Evolutionary conservation across 176 grass and related monocot species (phyloP).

Genomic region (Secale cereale): DNA sequence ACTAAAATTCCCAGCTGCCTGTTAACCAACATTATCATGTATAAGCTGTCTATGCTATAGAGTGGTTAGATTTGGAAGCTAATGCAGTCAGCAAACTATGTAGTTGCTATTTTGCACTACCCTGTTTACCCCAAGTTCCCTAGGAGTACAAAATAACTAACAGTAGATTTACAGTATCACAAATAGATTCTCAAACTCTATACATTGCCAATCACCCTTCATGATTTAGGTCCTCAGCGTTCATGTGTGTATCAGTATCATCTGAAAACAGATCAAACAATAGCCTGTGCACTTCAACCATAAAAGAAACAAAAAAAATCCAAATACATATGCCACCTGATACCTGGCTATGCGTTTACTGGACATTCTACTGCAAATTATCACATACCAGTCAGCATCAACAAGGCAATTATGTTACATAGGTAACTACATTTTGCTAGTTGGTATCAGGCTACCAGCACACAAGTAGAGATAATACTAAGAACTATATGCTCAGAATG

Average conservation of each 20-base stretch:
- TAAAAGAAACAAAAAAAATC: neutral
- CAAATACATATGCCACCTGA: neutral
- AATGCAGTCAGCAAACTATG: neutral
- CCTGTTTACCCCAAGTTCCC: neutral
- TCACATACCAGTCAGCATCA: neutral
- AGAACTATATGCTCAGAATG: neutral
- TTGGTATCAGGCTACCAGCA: neutral
- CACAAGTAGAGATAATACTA: neutral
- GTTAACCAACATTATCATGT: neutral
- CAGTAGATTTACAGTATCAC: neutral
- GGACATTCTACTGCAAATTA: neutral
- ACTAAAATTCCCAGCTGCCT: neutral
- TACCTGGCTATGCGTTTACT: neutral
- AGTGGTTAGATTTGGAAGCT: neutral
- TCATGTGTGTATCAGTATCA: neutral
- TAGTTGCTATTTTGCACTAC: neutral
- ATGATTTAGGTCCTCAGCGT: neutral
- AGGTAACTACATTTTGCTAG: neutral
- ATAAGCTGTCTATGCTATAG: neutral
- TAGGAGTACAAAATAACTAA: neutral
- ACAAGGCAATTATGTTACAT: neutral
- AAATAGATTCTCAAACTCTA: neutral
- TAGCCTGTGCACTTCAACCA: neutral
- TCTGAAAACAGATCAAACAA: neutral
- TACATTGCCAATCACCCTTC: neutral